Conservation (phyloP, 768 basidiomycete species). For the Psilocybe tampanensis region DNA sequence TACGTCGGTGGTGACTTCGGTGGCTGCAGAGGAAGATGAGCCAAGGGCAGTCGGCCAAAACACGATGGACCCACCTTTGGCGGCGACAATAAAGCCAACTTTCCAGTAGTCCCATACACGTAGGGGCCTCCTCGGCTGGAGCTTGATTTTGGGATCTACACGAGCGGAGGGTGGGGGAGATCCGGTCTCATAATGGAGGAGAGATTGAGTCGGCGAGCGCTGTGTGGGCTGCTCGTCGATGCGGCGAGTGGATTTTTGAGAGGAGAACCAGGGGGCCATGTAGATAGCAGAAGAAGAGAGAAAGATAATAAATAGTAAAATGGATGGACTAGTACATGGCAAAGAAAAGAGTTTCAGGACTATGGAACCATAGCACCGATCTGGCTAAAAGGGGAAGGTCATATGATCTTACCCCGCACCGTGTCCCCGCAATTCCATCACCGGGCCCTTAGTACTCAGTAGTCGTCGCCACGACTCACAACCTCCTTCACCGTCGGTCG, state of each 20-base stretch:
- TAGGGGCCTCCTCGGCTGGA: slow-evolving; percentile 53
- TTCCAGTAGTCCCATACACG: slow-evolving; percentile 75
- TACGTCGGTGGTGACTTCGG: slow-evolving; percentile 64
- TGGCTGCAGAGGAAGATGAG: slow-evolving; percentile 31
- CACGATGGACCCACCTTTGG: slow-evolving; percentile 55
- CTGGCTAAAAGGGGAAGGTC: slow-evolving; percentile 21
- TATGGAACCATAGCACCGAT: slow-evolving; percentile 23
- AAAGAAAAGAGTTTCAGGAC: slow-evolving; percentile 24
- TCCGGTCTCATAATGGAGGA: slow-evolving; percentile 65
- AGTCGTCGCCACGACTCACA: slow-evolving; percentile 84
- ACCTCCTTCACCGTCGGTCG: slow-evolving; percentile 87
- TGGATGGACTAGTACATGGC: slow-evolving; percentile 23
- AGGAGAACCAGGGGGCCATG: slow-evolving; percentile 29
- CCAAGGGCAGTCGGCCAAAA: not conserved
- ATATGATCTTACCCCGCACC: slow-evolving; percentile 26
- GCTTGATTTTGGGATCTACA: slow-evolving; percentile 68
- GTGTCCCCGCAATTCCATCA: slow-evolving; percentile 20
- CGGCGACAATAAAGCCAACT: slow-evolving; percentile 63
- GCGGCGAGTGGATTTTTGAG: slow-evolving; percentile 15
- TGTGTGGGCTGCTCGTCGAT: slow-evolving; percentile 24
- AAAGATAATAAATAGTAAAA: slow-evolving; percentile 11
- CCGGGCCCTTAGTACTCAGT: slow-evolving; percentile 59
- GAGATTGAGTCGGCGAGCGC: slow-evolving; percentile 30
- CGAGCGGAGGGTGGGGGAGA: slow-evolving; percentile 74
- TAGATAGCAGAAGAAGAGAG: slow-evolving; percentile 12